Percentiles rank a stretch among this genome's conserved stretches.
phyloP scores from a whole-genome alignment of 345 rosid genomes.

The Linum tenue region DNA sequence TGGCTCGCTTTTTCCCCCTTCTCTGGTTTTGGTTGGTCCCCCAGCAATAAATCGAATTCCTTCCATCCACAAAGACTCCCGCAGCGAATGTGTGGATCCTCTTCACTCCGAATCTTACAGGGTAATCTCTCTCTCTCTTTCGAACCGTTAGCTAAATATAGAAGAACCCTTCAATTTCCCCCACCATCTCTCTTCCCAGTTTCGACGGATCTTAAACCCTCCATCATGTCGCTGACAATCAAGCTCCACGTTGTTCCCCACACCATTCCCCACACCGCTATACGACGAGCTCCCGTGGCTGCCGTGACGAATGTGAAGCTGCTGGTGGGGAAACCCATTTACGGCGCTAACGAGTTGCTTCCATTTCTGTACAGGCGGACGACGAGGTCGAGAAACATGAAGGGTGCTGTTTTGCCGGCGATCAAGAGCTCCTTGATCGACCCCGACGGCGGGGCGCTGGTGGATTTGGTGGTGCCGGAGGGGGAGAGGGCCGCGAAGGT shows the following conservation, averaged over 20 bases:
- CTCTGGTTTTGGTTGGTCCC: slow-evolving; percentile 11
- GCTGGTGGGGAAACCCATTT: slow-evolving; percentile 28
- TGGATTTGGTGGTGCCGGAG: slow-evolving; percentile 63
- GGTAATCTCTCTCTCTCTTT: slow-evolving; percentile 2
- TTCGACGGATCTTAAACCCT: neutral
- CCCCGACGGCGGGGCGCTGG: slow-evolving; percentile 79
- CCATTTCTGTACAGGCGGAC: slow-evolving; percentile 12
- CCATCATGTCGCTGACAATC: slow-evolving; percentile 45
- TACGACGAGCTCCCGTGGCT: slow-evolving; percentile 3
- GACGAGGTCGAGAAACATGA: neutral
- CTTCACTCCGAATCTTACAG: neutral
- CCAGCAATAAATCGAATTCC: neutral
- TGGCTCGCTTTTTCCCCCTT: no score
- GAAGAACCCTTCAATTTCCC: slow-evolving; percentile 15
- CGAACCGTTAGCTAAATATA: slow-evolving; percentile 23
- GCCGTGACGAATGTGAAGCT: neutral
- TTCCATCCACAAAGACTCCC: slow-evolving; percentile 9
- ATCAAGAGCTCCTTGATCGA: slow-evolving; percentile 62
- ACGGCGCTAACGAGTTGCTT: slow-evolving; percentile 28
- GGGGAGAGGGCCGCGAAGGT: slow-evolving; percentile 37
- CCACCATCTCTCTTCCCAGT: slow-evolving; percentile 20
- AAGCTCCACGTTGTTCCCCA: slow-evolving; percentile 24
- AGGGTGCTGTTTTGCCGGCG: neutral
- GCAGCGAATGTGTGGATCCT: slow-evolving; percentile 43
- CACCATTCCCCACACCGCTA: neutral